A percentile compares a stretch with the other conserved stretches of the same genome.
These are phyloP conservation scores for Gautieria morchelliformis DNA, from an alignment of 768 basidiomycete genomes.

Conservation along the genomic window DNA sequence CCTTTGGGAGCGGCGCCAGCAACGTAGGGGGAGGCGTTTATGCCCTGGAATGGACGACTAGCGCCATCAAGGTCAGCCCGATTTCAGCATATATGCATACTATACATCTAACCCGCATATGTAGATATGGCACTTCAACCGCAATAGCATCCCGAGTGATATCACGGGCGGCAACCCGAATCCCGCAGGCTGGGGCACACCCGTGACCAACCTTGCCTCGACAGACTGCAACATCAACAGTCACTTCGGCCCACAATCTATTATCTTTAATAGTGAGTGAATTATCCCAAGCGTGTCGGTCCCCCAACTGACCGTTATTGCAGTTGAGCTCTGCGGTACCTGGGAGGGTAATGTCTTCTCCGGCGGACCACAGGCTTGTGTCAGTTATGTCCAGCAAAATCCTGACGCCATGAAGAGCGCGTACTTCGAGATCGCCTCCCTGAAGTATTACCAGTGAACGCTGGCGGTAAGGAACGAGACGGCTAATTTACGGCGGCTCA, in stretches of 20 bases:
- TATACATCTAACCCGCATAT: background rate
- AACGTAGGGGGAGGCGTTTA: conserved; percentile 35
- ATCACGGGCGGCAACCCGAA: conserved; percentile 6
- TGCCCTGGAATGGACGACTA: conserved; percentile 27
- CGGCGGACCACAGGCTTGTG: conserved; percentile 8
- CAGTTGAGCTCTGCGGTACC: conserved; percentile 11
- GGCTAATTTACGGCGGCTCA: too few relatives aligned
- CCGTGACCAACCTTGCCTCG: conserved; percentile 8
- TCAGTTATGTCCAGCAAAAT: conserved; percentile 9
- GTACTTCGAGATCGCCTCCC: conserved; percentile 9
- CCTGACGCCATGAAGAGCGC: conserved; percentile 8
- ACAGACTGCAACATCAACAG: conserved; percentile 7
- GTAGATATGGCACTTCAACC: conserved; percentile 10
- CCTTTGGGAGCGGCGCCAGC: conserved; percentile 37
- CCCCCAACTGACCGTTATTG: background rate
- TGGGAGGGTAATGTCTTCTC: conserved; percentile 10
- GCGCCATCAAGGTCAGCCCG: conserved; percentile 32
- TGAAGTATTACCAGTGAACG: conserved; percentile 6
- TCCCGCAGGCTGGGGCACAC: conserved; percentile 10
- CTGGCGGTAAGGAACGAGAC: too few relatives aligned
- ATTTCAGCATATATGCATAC: conserved; percentile 29
- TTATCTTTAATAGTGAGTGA: conserved; percentile 9
- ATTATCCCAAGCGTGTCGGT: background rate
- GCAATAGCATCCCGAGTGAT: conserved; percentile 6
- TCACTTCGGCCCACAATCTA: conserved; percentile 8